phyloP scores from a whole-genome alignment of 257 asterid genomes.

The Gardenia jasminoides region DNA sequence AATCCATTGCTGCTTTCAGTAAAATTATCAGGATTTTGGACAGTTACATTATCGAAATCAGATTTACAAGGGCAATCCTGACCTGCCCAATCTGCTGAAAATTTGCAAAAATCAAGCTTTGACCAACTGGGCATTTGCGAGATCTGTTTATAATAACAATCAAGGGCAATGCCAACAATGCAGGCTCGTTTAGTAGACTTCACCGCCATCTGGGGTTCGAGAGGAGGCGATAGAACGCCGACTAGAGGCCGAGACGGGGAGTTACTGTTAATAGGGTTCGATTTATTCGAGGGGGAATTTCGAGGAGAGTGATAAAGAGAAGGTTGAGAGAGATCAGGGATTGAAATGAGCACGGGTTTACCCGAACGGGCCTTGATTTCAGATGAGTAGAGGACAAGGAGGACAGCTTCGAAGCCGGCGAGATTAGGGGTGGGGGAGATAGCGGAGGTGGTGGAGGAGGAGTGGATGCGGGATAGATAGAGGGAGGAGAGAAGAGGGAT shows the following conservation, averaged over 20 bases:
- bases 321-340: slow-evolving; percentile 90
- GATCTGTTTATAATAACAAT: slow-evolving; percentile 80
- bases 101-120: slow-evolving; percentile 70
- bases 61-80: slow-evolving; percentile 71
- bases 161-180: slow-evolving; percentile 84
- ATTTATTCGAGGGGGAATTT: slow-evolving; percentile 31
- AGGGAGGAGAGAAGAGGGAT: slow-evolving; percentile 60
- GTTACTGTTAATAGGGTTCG: slow-evolving; percentile 29
- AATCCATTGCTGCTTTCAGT: slow-evolving; percentile 26
- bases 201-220: slow-evolving; percentile 84
- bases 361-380: slow-evolving; percentile 80
- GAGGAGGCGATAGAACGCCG: slow-evolving; percentile 66
- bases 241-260: slow-evolving; percentile 30
- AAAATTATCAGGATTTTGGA: slow-evolving; percentile 28
- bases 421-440: slow-evolving; percentile 41
- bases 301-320: slow-evolving; percentile 83
- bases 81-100: slow-evolving; percentile 78
- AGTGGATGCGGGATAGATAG: slow-evolving; percentile 72
- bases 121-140: slow-evolving; percentile 95
- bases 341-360: slow-evolving; percentile 57
- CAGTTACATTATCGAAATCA: slow-evolving; percentile 45
- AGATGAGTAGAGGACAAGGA: slow-evolving; percentile 63
- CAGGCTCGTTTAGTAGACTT: slow-evolving; percentile 90
- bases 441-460: slow-evolving; percentile 30
- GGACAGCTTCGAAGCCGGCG: slow-evolving; percentile 91